Percentiles rank a stretch among this genome's conserved stretches.
Evolutionary conservation across 805 yeast genomes (phyloP).

Genomic region (Saturnispora zaruensis): DNA sequence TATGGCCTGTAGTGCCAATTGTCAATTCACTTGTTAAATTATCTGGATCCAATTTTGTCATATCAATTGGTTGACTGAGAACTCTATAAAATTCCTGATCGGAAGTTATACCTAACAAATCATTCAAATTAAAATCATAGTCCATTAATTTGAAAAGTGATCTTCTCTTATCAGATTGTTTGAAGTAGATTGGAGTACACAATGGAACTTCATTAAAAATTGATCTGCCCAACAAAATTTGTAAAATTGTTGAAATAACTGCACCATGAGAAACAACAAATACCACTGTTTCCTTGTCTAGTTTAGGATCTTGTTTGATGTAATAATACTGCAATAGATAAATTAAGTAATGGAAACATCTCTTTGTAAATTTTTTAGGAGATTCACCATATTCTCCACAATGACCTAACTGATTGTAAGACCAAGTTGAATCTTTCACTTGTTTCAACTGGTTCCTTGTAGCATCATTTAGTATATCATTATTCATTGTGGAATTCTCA

Average conservation of each 20-base stretch:
- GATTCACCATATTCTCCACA: slow-evolving; percentile 39
- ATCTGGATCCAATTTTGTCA: slow-evolving; percentile 22
- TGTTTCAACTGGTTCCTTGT: slow-evolving; percentile 16
- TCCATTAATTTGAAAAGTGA: slow-evolving; percentile 26
- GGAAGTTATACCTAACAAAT: slow-evolving; percentile 19
- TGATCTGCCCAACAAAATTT: slow-evolving; percentile 31
- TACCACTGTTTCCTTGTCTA: slow-evolving; percentile 27
- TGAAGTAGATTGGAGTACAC: slow-evolving; percentile 28
- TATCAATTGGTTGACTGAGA: slow-evolving; percentile 21
- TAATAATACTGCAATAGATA: slow-evolving; percentile 28
- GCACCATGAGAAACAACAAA: slow-evolving; percentile 37
- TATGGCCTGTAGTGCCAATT: slow-evolving; percentile 17
- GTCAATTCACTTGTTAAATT: slow-evolving; percentile 21
- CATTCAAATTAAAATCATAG: slow-evolving; percentile 27
- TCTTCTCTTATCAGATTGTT: slow-evolving; percentile 20
- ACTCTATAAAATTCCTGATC: slow-evolving; percentile 23
- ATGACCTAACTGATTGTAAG: slow-evolving; percentile 31
- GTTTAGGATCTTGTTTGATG: slow-evolving; percentile 17
- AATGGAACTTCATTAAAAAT: slow-evolving; percentile 35
- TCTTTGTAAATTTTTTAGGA: slow-evolving; percentile 27
- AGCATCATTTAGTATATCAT: slow-evolving; percentile 13
- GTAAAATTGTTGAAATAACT: slow-evolving; percentile 32
- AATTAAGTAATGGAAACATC: slow-evolving; percentile 30
- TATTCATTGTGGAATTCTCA: slow-evolving; percentile 10
- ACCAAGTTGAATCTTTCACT: slow-evolving; percentile 26